A percentile compares a stretch with the other conserved stretches of the same genome.
phyloP scores from a whole-genome alignment of 495 filamentous ascomycete genomes.

The Penicillium herquei region DNA sequence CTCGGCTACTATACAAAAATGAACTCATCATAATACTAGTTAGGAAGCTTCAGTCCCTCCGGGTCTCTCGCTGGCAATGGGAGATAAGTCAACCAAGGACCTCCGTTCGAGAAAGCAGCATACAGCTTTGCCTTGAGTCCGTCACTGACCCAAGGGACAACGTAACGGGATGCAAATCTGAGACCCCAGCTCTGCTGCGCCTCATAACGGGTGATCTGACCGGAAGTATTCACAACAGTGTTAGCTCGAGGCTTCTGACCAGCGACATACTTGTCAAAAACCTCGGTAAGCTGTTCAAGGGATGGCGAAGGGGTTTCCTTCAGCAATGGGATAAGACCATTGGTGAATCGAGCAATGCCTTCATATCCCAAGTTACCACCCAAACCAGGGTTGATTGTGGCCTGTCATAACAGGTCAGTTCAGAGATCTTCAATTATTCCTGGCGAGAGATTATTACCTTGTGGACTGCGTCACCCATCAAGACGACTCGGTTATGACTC shows the following conservation, averaged over 20 bases:
- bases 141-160: constrained; percentile 13
- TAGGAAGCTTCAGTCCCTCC: background rate
- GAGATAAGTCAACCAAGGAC: constrained; percentile 14
- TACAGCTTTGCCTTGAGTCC: constrained; percentile 13
- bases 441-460: constrained; percentile 9
- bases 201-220: constrained; percentile 19
- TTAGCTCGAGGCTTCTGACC: constrained; percentile 11
- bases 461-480: constrained; percentile 23
- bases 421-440: background rate
- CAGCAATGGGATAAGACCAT: constrained; percentile 11
- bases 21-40: too few relatives aligned
- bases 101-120: constrained; percentile 11
- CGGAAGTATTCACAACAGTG: constrained; percentile 11
- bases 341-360: constrained; percentile 14
- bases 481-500: constrained; percentile 14
- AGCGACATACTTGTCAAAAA: constrained; percentile 9
- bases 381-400: constrained; percentile 17
- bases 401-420: background rate
- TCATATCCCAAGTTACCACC: constrained; percentile 19
- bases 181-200: constrained; percentile 14
- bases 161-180: constrained; percentile 11
- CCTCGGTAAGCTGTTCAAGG: constrained; percentile 6
- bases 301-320: constrained; percentile 8
- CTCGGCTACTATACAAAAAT: too few relatives aligned
- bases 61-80: constrained; percentile 1